phyloP scores from a whole-genome alignment of 129 eudicot genomes.

The Lactuca saligna region DNA sequence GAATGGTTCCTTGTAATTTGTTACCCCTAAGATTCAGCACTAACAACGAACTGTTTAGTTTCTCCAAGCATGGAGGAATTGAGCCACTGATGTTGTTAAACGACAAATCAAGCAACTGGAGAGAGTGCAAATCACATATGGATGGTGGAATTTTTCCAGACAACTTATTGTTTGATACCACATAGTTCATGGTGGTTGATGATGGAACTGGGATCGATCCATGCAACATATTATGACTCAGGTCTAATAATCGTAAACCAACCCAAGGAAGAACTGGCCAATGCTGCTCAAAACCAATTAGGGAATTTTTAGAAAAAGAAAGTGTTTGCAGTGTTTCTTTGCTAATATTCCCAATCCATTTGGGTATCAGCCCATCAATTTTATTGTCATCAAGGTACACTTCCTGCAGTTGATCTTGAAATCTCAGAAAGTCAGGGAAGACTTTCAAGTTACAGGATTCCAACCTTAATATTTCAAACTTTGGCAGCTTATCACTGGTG shows the following conservation, averaged over 20 bases:
- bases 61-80: slow-evolving; percentile 29
- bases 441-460: slow-evolving; percentile 22
- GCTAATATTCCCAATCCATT: slow-evolving; percentile 27
- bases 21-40: slow-evolving; percentile 23
- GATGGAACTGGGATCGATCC: slow-evolving; percentile 26
- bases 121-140: slow-evolving; percentile 10
- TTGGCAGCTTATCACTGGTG: neutral
- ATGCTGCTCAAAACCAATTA: slow-evolving; percentile 20
- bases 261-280: slow-evolving; percentile 25
- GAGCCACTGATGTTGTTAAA: slow-evolving; percentile 34
- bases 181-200: neutral
- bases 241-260: neutral
- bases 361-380: slow-evolving; percentile 17
- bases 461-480: neutral
- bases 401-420: slow-evolving; percentile 6
- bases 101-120: slow-evolving; percentile 20
- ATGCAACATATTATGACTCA: slow-evolving; percentile 23
- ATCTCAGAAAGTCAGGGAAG: slow-evolving; percentile 22
- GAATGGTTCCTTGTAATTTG: slow-evolving; percentile 31
- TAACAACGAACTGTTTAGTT: slow-evolving; percentile 4
- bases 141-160: slow-evolving; percentile 24
- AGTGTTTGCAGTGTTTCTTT: neutral
- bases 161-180: slow-evolving; percentile 17
- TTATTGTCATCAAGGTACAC: slow-evolving; percentile 7
- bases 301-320: neutral